Conservation (phyloP, 371 early-diverging fungal genomes). For the Cladochytrium tenue region DNA sequence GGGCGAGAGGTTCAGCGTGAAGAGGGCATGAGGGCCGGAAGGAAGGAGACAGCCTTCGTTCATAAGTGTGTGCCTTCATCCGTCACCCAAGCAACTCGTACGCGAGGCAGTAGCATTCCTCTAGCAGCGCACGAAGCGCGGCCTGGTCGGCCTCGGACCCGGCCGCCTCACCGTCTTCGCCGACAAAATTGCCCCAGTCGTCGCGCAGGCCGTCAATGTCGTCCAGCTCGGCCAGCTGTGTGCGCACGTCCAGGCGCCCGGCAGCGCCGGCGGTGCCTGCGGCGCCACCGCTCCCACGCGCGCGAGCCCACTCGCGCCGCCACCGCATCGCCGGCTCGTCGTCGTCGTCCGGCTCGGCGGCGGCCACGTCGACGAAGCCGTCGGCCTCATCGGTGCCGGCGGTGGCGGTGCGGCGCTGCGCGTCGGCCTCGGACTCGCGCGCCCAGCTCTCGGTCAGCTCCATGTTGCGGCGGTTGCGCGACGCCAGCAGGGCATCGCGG, state of each 20-base stretch:
- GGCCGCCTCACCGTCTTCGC: conserved; percentile 19
- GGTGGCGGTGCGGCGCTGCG: too few relatives aligned
- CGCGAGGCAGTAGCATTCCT: conserved; percentile 22
- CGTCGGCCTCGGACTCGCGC: too few relatives aligned
- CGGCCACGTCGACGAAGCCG: too few relatives aligned
- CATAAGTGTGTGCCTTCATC: too few relatives aligned
- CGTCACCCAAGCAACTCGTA: conserved; percentile 21
- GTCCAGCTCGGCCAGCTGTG: conserved; percentile 24
- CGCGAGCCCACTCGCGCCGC: not conserved
- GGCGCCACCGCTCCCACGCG: not conserved
- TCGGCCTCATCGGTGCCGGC: too few relatives aligned
- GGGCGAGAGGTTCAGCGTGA: too few relatives aligned
- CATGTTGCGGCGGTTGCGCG: conserved; percentile 9
- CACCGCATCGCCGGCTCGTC: conserved; percentile 6
- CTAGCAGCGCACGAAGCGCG: conserved; percentile 16
- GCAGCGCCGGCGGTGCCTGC: not conserved
- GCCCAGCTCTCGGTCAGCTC: too few relatives aligned
- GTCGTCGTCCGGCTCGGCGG: not conserved
- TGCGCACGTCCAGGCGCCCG: conserved; percentile 10
- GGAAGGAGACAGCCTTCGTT: too few relatives aligned
- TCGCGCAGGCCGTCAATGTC: conserved; percentile 28
- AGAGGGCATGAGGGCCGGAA: too few relatives aligned
- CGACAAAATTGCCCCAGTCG: conserved; percentile 19
- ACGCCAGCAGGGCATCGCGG: not conserved
- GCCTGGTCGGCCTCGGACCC: conserved; percentile 14